A percentile compares a stretch with the other conserved stretches of the same genome.
Conservation (phyloP, 352 stramenopile genomes). For the Phytopythium vexans region DNA sequence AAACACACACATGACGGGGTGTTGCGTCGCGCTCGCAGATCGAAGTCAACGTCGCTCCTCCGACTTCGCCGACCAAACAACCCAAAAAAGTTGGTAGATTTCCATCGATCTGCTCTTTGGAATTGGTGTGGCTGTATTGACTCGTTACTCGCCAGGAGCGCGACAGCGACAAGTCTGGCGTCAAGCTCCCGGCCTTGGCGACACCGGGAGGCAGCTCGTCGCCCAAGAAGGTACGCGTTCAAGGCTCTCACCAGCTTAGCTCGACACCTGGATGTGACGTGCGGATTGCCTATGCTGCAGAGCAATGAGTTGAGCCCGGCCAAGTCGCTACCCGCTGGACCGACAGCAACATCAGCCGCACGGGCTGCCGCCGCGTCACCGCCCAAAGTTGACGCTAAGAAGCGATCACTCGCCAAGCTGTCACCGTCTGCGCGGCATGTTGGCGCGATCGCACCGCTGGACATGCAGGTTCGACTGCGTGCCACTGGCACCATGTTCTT, state of each 20-base stretch:
- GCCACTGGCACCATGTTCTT: too few species aligned
- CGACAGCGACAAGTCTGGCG: slow-evolving; percentile 28
- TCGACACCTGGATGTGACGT: background rate
- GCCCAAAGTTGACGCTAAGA: background rate
- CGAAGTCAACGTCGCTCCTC: too few species aligned
- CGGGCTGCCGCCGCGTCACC: background rate
- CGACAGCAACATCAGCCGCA: background rate
- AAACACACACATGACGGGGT: too few species aligned
- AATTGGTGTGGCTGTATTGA: too few species aligned
- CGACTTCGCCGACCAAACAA: too few species aligned
- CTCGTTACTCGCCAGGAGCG: background rate
- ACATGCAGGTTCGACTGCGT: background rate
- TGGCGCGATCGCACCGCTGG: slow-evolving; percentile 1
- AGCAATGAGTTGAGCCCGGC: background rate
- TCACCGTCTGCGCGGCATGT: background rate
- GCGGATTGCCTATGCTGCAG: background rate
- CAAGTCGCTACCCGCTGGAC: slow-evolving; percentile 1
- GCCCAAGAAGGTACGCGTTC: slow-evolving; percentile 28
- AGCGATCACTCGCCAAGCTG: slow-evolving; percentile 1
- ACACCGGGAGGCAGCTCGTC: slow-evolving; percentile 5
- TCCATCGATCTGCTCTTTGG: too few species aligned
- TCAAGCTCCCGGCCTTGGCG: slow-evolving; percentile 43
- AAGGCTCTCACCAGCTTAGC: background rate
- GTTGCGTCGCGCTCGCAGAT: too few species aligned
- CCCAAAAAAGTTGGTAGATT: too few species aligned